Base-by-base conservation (phyloP, 495 filamentous ascomycete species). In the Penicillium parvum region DNA sequence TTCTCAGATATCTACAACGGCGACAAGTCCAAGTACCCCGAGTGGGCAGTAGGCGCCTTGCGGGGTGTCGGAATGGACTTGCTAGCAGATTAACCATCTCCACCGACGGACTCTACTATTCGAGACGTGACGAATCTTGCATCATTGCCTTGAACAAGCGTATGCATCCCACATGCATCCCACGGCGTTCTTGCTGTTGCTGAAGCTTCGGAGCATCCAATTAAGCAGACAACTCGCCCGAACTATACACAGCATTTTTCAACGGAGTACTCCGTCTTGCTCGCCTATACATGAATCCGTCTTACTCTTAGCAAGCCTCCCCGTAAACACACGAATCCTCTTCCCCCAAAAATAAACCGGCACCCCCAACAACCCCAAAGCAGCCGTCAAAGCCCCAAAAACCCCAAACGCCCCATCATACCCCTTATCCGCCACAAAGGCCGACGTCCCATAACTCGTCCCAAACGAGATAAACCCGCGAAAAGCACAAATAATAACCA, bases 11-110 rank as follows among this genome's bases (percentile, higher is more conserved):
- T 88, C 37, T 88, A 95, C 61, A 55, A 68, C 9, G 83, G 83
- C 36, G 79, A 84, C 49, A 79, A 75, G 49, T 64, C 68, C 6
- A 79, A 74, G 36, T 86, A 83, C 58, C 92, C 92, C 3, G 60
- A 63, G 0, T 99, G 92, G 92, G 90, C 86, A 1, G 80, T 95
- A 7, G 78, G 78, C 41, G 90, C 94, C n/a, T 61, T 97, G 44
- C 74, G 63, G 21, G 79, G 75, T 0, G 92, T 99, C n/a, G 88
- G 86, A 4, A 78, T 97, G 43, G 86, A 97, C 74, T 57, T 98
- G 45, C 55, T 84, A 43, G 70, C 58, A 17, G 62, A 66, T 34
- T 61, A 50, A 44, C 7, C 10, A 39, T 8, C 14, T 22, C 7
- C 7, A 9, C 12, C 26, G 38, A 21, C 10, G n/a, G 33, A 9